These are phyloP conservation scores for Fusarium citri DNA, from an alignment of 2,329 filamentous ascomycete genomes.

Conservation along the genomic window DNA sequence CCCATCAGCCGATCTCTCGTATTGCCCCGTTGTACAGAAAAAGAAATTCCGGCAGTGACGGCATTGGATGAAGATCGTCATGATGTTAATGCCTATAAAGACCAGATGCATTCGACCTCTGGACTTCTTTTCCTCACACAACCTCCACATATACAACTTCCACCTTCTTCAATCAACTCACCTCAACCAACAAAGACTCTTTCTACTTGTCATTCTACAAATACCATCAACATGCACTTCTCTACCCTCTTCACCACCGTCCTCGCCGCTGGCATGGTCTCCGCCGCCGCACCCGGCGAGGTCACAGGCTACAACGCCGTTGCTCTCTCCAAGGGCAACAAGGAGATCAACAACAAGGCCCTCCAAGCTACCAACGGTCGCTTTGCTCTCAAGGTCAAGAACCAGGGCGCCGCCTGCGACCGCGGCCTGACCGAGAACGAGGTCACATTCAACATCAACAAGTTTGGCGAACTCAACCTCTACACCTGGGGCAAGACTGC, in stretches of 20 bases:
- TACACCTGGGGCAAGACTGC: slow-evolving; percentile 50
- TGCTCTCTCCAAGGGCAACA: slow-evolving; percentile 60
- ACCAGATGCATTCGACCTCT: neutral
- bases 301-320: slow-evolving; percentile 60
- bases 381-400: slow-evolving; percentile 57
- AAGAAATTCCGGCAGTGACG: neutral
- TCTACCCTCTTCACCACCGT: slow-evolving; percentile 40
- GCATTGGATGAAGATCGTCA: neutral
- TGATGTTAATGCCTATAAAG: neutral
- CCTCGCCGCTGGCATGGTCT: slow-evolving; percentile 43
- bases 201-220: neutral
- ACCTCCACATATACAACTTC: neutral
- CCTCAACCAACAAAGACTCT: neutral
- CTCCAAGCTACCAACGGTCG: slow-evolving; percentile 58
- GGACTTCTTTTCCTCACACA: neutral
- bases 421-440: slow-evolving; percentile 19
- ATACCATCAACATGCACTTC: slow-evolving; percentile 45
- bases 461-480: slow-evolving; percentile 59
- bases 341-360: slow-evolving; percentile 57
- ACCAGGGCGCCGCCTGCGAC: slow-evolving; percentile 63
- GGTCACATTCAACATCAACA: slow-evolving; percentile 62
- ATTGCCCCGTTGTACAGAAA: neutral
- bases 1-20: neutral
- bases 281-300: slow-evolving; percentile 30
- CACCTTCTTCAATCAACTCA: neutral